Conservation (phyloP, 1,284 basidiomycete species). For the Microbotryum lychnidis-dioicae region DNA sequence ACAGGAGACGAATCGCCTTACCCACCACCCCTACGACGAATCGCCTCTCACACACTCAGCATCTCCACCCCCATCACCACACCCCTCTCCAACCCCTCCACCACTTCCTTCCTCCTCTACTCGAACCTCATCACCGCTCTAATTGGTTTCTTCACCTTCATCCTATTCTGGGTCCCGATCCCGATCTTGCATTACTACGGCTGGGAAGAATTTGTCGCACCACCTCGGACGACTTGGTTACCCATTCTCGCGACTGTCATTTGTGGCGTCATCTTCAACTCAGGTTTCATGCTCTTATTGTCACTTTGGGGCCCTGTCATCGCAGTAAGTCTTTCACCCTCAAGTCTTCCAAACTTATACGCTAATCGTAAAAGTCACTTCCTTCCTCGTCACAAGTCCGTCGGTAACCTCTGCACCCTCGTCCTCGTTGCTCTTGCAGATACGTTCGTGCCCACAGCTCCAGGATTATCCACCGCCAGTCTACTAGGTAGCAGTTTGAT, state of each 20-base stretch:
- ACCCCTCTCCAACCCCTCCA: slow-evolving; percentile 30
- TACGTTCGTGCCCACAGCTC: slow-evolving; percentile 53
- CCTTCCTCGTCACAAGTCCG: slow-evolving; percentile 44
- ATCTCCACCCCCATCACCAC: slow-evolving; percentile 43
- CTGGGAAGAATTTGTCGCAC: slow-evolving; percentile 55
- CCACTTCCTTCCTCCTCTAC: slow-evolving; percentile 58
- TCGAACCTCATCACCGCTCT: slow-evolving; percentile 61
- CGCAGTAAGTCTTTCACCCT: slow-evolving; percentile 18
- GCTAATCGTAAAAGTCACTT: not conserved
- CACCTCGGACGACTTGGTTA: slow-evolving; percentile 43
- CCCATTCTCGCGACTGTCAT: slow-evolving; percentile 56
- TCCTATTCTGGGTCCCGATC: slow-evolving; percentile 59
- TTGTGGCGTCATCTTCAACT: slow-evolving; percentile 54
- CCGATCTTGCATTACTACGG: slow-evolving; percentile 57
- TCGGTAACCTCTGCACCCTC: slow-evolving; percentile 72
- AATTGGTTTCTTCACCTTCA: slow-evolving; percentile 58
- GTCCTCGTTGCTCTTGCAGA: slow-evolving; percentile 69
- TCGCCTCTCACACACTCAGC: not conserved
- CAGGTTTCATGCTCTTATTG: slow-evolving; percentile 68
- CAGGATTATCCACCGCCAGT: slow-evolving; percentile 52
- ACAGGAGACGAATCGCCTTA: slow-evolving; percentile 5
- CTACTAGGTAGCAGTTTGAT: slow-evolving; percentile 61
- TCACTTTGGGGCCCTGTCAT: slow-evolving; percentile 76
- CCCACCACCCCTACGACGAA: slow-evolving; percentile 32
- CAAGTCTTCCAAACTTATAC: slow-evolving; percentile 35